Base-by-base conservation (phyloP, 1,284 basidiomycete species). In the Psilocybe mexicana region DNA sequence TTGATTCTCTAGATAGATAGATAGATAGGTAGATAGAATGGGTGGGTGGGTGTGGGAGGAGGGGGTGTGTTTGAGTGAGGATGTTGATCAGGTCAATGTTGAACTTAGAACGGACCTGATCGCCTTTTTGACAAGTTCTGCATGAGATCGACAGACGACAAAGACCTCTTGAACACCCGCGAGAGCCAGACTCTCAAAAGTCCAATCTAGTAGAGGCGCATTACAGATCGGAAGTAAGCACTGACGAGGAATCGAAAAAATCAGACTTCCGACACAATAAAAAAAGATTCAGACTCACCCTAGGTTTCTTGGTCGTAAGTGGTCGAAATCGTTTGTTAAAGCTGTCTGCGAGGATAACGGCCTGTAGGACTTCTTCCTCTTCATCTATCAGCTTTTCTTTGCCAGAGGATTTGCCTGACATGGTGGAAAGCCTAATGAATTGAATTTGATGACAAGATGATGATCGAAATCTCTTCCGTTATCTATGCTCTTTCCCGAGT, bases 81-180 rank as follows among this genome's bases (percentile, higher is more conserved):
- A 33, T 33, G 5, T 4, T 33, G 30, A 6, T 33, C 30, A 33
- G 30, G 30, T 33, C 30, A 33, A 33, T 45, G 57, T 25, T n/a
- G 44, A 52, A 54, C 58, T 33, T n/a, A 53, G 55, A 55, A 76
- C 88, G 70, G 66, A 95, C 93, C 79, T 84, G 69, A 96, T 89
- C 61, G 87, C 92, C 10, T 82, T 79, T 70, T 90, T 89, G 66
- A 96, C 88, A 68, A 90, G 86, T 56, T 90, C 88, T 8, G 92
- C 84, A 73, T 96, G 92, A 63, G 88, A 96, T 68, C 88, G 85
- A 74, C 87, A 96, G 62, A 98, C 88, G 55, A 99, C 90, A 73
- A 98, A 96, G 61, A 98, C 92, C 74, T 98, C 93, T 69, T 96
- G 91, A 46, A 98, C 95, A 54, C 94, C 94, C 35, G 94, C 93